Base-by-base conservation (phyloP, 768 basidiomycete species). In the Suillus subaureus region DNA sequence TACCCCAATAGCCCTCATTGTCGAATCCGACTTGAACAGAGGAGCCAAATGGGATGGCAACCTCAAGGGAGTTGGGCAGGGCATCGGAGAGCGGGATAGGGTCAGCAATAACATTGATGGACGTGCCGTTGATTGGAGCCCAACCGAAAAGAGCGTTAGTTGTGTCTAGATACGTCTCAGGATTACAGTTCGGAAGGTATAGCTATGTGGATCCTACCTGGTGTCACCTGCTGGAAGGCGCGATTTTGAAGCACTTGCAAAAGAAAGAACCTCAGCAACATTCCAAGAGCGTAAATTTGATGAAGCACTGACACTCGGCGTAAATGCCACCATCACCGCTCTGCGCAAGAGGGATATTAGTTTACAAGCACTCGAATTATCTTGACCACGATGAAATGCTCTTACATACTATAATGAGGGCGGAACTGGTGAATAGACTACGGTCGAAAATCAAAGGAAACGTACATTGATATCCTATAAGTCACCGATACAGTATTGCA, bases 301-400 rank as follows among this genome's bases (percentile, higher is more conserved):
- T 15, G 58, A 12, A 28, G 31, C 39, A 56, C 79, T 58, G 60
- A 87, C 87, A 71, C 74, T 89, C 89, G 5, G 81, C 88, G 60
- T 90, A 89, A n/a, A 90, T 72, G 2, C 89, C 88, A 40, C 89
- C 88, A 66, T 90, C 89, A 23, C 87, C 87, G 65, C 88, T 88
- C 87, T 89, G 60, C 18, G 16, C 1, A 58, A 26, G 26, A 40
- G 37, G 23, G 40, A 28, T 13, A 69, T 74, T 67, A 78, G 73
- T 72, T 52, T 64, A 37, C 4, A 61, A 37, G n/a, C 61, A 28
- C 39, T 61, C 33, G 37, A 33, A 21, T 57, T 6, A 9, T 45
- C n/a, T n/a, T 26, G 7, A 16, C 49, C 31, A 33, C 6, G 52
- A 51, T 26, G 45, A 26, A 26, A 51, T 51, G 18, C n/a, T 64